A percentile compares a stretch with the other conserved stretches of the same genome.
Evolutionary conservation across 2,329 filamentous ascomycete species (phyloP).

Genomic region (Hymenoscyphus fraxineus): DNA sequence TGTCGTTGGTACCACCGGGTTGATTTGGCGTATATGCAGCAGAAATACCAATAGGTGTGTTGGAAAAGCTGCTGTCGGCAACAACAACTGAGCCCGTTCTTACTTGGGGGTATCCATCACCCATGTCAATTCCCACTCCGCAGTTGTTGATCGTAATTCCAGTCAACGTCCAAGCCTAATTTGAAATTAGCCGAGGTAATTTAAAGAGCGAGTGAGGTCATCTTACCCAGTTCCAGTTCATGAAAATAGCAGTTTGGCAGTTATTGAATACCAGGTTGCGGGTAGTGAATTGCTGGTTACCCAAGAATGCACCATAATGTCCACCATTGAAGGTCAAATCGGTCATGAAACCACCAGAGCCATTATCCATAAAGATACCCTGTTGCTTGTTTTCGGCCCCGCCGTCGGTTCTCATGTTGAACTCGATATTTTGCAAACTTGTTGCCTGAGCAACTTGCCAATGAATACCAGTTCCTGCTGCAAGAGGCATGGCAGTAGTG

Average conservation of each 20-base stretch:
- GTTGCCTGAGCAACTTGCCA: slow-evolving; percentile 86
- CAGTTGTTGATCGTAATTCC: slow-evolving; percentile 71
- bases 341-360: slow-evolving; percentile 78
- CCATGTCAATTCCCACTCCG: slow-evolving; percentile 75
- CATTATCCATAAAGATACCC: slow-evolving; percentile 82
- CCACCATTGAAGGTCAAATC: slow-evolving; percentile 83
- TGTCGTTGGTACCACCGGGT: slow-evolving; percentile 62
- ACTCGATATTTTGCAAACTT: slow-evolving; percentile 74
- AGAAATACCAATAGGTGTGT: slow-evolving; percentile 71
- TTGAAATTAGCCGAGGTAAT: background rate
- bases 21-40: slow-evolving; percentile 66
- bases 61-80: slow-evolving; percentile 73
- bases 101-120: slow-evolving; percentile 52
- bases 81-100: slow-evolving; percentile 86
- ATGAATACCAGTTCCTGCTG: slow-evolving; percentile 67
- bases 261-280: slow-evolving; percentile 79
- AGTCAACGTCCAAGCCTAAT: slow-evolving; percentile 68
- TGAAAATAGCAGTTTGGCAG: slow-evolving; percentile 78
- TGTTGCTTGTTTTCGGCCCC: slow-evolving; percentile 58
- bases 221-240: slow-evolving; percentile 81
- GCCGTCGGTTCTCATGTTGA: slow-evolving; percentile 70
- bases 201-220: background rate
- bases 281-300: slow-evolving; percentile 83
- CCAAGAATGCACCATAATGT: slow-evolving; percentile 71
- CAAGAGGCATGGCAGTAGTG: slow-evolving; percentile 59